Conservation (phyloP, 345 rosid genomes). For the Sonneratia caseolaris region DNA sequence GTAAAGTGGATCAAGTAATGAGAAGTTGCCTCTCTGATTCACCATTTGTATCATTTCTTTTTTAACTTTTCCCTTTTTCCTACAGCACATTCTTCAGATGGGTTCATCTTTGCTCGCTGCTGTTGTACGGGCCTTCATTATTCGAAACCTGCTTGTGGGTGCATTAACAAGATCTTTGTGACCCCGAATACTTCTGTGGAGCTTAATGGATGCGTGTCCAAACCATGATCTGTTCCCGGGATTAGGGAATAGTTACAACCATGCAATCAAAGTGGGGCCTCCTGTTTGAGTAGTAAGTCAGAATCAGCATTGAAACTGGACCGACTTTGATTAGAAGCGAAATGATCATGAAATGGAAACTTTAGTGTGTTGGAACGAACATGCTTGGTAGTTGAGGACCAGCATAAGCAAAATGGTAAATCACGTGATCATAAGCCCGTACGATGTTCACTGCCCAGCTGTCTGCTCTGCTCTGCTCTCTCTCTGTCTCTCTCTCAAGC, state of each 20-base stretch:
- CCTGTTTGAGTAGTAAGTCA: not conserved
- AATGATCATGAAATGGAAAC: slow-evolving; percentile 3
- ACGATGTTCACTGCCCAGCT: not conserved
- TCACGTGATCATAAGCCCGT: not conserved
- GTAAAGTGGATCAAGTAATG: not conserved
- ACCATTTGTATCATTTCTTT: no score
- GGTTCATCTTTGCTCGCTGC: not conserved
- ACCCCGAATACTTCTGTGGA: no score
- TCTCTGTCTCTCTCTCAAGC: slow-evolving; percentile 3
- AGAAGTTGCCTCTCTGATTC: not conserved
- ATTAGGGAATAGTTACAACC: not conserved
- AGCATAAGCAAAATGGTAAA: not conserved
- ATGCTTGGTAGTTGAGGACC: slow-evolving; percentile 4
- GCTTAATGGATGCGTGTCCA: not conserved
- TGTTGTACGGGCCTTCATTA: not conserved
- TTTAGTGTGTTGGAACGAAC: not conserved
- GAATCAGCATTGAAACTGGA: not conserved
- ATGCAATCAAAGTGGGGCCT: slow-evolving; percentile 1
- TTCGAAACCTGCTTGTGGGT: not conserved
- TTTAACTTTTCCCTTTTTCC: no score
- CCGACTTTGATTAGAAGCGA: slow-evolving; percentile 11
- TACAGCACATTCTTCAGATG: no score
- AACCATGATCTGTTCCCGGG: not conserved
- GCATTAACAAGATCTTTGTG: not conserved
- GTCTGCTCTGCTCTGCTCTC: not conserved